Evolutionary conservation across 441 rosid species (phyloP).

Genomic region (Euphorbia corollata): DNA sequence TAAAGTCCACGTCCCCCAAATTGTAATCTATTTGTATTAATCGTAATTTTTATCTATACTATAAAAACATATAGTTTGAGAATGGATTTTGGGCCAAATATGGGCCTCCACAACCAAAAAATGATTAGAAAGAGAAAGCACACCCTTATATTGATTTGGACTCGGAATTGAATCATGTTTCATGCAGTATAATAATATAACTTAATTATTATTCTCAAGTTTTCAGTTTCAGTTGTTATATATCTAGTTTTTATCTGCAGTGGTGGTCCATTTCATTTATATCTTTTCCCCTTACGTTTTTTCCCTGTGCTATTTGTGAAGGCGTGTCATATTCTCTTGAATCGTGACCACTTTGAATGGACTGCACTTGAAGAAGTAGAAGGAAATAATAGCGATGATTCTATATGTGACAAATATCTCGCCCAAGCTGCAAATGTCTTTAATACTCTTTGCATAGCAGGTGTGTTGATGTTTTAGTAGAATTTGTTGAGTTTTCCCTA

Average conservation of each 20-base stretch:
- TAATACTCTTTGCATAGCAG: conserved; percentile 35
- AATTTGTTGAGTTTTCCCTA: not conserved
- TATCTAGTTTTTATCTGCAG: conserved; percentile 14
- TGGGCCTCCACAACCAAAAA: not conserved
- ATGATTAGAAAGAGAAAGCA: not conserved
- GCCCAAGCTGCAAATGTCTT: conserved; percentile 51
- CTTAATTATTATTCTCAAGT: not conserved
- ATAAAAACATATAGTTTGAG: too few species aligned
- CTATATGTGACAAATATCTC: conserved; percentile 52
- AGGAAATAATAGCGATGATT: conserved; percentile 39
- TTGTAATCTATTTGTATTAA: too few species aligned
- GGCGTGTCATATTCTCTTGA: conserved; percentile 69
- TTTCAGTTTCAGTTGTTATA: not conserved
- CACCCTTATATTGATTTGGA: not conserved
- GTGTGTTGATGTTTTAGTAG: conserved; percentile 27
- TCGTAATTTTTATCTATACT: too few species aligned
- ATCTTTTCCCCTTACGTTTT: conserved; percentile 5
- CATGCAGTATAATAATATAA: not conserved
- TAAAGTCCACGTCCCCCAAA: not conserved
- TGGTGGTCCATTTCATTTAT: conserved; percentile 12
- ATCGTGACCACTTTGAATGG: conserved; percentile 47
- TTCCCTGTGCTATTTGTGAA: conserved; percentile 22
- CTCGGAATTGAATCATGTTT: not conserved
- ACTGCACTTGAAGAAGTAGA: conserved; percentile 51
- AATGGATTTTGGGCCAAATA: too few species aligned